phyloP scores from a whole-genome alignment of 164 flowering plant genomes.

The Cinnamomum chago region DNA sequence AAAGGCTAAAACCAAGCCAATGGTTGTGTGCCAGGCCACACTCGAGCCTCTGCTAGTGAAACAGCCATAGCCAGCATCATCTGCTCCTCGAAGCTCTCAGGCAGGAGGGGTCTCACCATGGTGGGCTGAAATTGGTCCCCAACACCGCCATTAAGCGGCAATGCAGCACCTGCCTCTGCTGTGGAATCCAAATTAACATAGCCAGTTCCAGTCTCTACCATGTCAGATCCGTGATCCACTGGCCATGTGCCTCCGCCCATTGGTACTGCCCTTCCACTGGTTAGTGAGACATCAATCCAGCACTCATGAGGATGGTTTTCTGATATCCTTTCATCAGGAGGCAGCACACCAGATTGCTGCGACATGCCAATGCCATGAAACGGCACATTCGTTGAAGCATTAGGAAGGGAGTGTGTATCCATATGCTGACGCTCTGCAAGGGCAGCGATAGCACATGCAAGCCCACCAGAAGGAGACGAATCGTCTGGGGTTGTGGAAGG shows the following conservation, averaged over 20 bases:
- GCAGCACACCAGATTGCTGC: slow-evolving; percentile 30
- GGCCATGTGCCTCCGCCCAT: slow-evolving; percentile 45
- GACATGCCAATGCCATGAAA: slow-evolving; percentile 18
- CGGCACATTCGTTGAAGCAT: slow-evolving; percentile 20
- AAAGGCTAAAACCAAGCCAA: slow-evolving; percentile 57
- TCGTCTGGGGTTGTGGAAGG: slow-evolving; percentile 32
- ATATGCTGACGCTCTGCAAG: slow-evolving; percentile 81
- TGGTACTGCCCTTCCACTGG: slow-evolving; percentile 22
- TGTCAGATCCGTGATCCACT: slow-evolving; percentile 42
- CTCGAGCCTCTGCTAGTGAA: slow-evolving; percentile 81
- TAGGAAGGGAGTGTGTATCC: slow-evolving; percentile 33
- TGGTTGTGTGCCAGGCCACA: slow-evolving; percentile 42
- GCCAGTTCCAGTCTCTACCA: slow-evolving; percentile 68
- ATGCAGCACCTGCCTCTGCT: slow-evolving; percentile 29
- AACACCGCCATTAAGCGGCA: slow-evolving; percentile 23
- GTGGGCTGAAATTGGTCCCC: slow-evolving; percentile 33
- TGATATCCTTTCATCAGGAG: slow-evolving; percentile 20
- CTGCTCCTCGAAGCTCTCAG: slow-evolving; percentile 94
- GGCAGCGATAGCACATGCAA: slow-evolving; percentile 92
- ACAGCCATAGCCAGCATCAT: slow-evolving; percentile 97
- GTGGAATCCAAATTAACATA: slow-evolving; percentile 50
- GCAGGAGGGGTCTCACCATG: slow-evolving; percentile 40
- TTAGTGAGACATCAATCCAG: slow-evolving; percentile 29
- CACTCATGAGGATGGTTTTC: slow-evolving; percentile 32
- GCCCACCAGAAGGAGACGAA: slow-evolving; percentile 82